Conservation (phyloP, 2,329 filamentous ascomycete species). For the Teratosphaeria gauchensis region DNA sequence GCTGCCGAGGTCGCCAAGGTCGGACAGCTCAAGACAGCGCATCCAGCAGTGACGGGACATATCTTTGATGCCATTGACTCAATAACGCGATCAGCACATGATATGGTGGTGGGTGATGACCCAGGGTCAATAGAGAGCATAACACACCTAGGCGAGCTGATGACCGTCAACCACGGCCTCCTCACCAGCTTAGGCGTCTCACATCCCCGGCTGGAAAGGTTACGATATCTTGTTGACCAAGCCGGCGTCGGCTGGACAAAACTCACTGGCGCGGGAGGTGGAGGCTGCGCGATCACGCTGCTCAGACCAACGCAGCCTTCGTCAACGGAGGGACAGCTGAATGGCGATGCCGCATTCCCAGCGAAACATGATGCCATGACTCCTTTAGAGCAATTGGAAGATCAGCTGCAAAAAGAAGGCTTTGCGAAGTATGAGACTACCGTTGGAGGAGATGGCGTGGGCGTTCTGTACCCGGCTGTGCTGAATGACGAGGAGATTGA, state of each 20-base stretch:
- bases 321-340: constrained; percentile 30
- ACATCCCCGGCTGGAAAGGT: constrained; percentile 82
- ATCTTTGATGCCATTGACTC: constrained; percentile 81
- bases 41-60: constrained; percentile 67
- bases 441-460: constrained; percentile 84
- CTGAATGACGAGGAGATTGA: constrained; percentile 92
- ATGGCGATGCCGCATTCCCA: constrained; percentile 12
- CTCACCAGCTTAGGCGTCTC: constrained; percentile 88
- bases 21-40: constrained; percentile 55
- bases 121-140: constrained; percentile 53
- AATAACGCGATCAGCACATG: constrained; percentile 51
- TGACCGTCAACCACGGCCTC: constrained; percentile 88
- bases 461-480: constrained; percentile 87
- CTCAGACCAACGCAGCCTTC: constrained; percentile 53
- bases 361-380: neutral
- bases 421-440: constrained; percentile 84
- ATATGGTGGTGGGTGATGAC: constrained; percentile 42
- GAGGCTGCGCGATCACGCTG: constrained; percentile 89
- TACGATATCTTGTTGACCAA: constrained; percentile 84
- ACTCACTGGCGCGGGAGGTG: constrained; percentile 88
- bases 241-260: constrained; percentile 94
- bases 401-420: constrained; percentile 48
- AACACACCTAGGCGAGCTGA: constrained; percentile 72
- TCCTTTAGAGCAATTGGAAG: constrained; percentile 51
- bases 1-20: constrained; percentile 82